Evolutionary conservation across 2,329 filamentous ascomycete genomes (phyloP).

Genomic region (Ramularia endophylla): DNA sequence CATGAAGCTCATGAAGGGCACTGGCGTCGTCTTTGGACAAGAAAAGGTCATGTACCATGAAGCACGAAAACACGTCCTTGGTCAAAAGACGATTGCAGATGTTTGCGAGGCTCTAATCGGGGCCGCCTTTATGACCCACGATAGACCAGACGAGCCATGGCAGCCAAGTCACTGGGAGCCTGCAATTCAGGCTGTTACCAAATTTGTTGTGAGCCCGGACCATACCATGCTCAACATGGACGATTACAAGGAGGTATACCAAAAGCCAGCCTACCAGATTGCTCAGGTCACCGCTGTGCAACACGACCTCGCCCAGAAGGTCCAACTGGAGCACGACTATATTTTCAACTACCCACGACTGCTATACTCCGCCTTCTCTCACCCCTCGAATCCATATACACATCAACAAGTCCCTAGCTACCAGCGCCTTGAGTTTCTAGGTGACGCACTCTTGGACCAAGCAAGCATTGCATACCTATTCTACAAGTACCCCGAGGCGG

Average conservation of each 20-base stretch:
- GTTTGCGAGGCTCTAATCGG: constrained; percentile 94
- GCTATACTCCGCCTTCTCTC: constrained; percentile 77
- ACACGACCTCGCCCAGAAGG: constrained; percentile 57
- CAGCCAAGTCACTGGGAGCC: constrained; percentile 49
- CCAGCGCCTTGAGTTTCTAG: constrained; percentile 86
- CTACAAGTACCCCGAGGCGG: constrained; percentile 65
- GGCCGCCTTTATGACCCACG: constrained; percentile 61
- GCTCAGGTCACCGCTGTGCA: constrained; percentile 59
- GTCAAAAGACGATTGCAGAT: constrained; percentile 74
- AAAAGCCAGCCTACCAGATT: constrained; percentile 64
- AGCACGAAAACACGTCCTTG: constrained; percentile 58
- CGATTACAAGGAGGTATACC: constrained; percentile 68
- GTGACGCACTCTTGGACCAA: constrained; percentile 84
- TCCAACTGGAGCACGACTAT: constrained; percentile 57
- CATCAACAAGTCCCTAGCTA: constrained; percentile 82
- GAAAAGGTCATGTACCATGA: constrained; percentile 39
- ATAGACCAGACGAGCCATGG: constrained; percentile 37
- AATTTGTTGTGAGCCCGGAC: constrained; percentile 61
- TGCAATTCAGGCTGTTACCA: constrained; percentile 60
- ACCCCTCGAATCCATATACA: constrained; percentile 70
- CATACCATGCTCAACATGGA: constrained; percentile 64
- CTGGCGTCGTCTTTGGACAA: constrained; percentile 26
- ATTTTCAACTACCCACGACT: constrained; percentile 70
- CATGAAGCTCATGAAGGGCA: constrained; percentile 63
- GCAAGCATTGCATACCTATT: constrained; percentile 79